Evolutionary conservation across 148 eudicot genomes (phyloP), one percentile per base, ranked within the genome.

Genomic region (Vaccinium myrtillus): DNA sequence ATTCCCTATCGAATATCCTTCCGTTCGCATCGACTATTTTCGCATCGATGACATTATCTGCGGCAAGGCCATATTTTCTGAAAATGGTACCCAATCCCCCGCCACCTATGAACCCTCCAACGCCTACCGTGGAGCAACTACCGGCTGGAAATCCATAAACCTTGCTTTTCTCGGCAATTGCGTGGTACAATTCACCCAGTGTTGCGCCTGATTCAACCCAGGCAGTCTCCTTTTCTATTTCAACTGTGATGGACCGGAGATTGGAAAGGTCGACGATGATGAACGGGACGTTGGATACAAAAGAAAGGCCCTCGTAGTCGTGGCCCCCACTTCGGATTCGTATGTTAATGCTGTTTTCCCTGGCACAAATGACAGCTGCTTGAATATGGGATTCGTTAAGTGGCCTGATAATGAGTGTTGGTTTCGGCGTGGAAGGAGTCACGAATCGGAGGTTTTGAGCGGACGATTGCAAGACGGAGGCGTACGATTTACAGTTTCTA

Each of bases 161-260:
- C 67, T 73, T 74, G 83, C 89, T 90, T 48, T 88, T 83, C 63
- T 90, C 83, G 0, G 87, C 86, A 74, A 88, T 85, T 27, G 87
- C 59, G 46, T 88, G 86, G 36, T 90, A 90, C 3, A 88, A 77
- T 73, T 90, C 91, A n/a, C 91, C 91, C 14, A 83, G 7, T 0
- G 91, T 90, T 8, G 91, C 90, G 18, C 91, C 91, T 2, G 91
- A 87, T 69, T 90, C 84, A 15, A 77, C 91, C 91, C 91, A 90
- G 0, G 87, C 86, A 18, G 25, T 90, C 81, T 86, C 65, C 18
- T 77, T 84, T 43, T 59, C 32, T 0, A 86, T 36, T 49, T 88
- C 87, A 4, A 90, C 89, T 10, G 0, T 39, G 30, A 90, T 70
- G 36, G 85, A 50, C 13, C 91, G 76, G n/a, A 90, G 84, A 51